Conservation (phyloP, 345 rosid genomes). For the Hibiscus tridactylites region DNA sequence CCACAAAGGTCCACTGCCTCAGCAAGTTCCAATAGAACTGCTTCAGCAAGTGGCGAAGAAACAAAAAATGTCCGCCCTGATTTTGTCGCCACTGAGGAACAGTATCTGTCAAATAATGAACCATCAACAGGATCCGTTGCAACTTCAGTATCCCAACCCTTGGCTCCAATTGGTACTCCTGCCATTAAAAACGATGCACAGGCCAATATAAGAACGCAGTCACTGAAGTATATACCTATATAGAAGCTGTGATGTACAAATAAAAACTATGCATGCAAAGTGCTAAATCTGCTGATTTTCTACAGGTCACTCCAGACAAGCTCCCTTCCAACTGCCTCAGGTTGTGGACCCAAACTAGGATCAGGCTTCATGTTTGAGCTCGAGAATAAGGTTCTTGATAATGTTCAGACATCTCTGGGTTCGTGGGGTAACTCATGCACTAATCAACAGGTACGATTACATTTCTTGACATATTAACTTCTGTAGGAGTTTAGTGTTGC, state of each 20-base stretch:
- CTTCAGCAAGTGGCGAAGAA: constrained; percentile 34
- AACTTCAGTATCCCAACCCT: constrained; percentile 33
- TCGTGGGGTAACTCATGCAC: constrained; percentile 62
- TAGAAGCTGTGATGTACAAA: constrained; percentile 1
- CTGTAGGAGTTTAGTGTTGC: background rate
- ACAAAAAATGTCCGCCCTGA: constrained; percentile 25
- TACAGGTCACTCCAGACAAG: constrained; percentile 46
- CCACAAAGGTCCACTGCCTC: constrained; percentile 29
- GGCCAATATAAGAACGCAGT: constrained; percentile 42
- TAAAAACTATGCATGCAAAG: background rate
- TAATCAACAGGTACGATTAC: constrained; percentile 58
- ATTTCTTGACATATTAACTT: background rate
- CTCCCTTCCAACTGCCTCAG: constrained; percentile 28
- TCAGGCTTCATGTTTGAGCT: constrained; percentile 44
- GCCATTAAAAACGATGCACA: constrained; percentile 49
- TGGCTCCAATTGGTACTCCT: constrained; percentile 80
- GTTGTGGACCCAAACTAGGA: constrained; percentile 37
- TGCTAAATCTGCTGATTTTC: constrained; percentile 14
- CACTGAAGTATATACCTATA: constrained; percentile 38
- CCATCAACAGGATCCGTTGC: constrained; percentile 34
- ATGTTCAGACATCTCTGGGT: constrained; percentile 53
- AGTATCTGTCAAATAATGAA: constrained; percentile 27
- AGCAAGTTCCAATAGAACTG: constrained; percentile 36
- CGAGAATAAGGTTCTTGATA: constrained; percentile 52
- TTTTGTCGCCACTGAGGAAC: constrained; percentile 31